A percentile compares a stretch with the other conserved stretches of the same genome.
These are phyloP conservation scores for Pleurotus pulmonarius DNA, from an alignment of 768 basidiomycete species.

Conservation along the genomic window DNA sequence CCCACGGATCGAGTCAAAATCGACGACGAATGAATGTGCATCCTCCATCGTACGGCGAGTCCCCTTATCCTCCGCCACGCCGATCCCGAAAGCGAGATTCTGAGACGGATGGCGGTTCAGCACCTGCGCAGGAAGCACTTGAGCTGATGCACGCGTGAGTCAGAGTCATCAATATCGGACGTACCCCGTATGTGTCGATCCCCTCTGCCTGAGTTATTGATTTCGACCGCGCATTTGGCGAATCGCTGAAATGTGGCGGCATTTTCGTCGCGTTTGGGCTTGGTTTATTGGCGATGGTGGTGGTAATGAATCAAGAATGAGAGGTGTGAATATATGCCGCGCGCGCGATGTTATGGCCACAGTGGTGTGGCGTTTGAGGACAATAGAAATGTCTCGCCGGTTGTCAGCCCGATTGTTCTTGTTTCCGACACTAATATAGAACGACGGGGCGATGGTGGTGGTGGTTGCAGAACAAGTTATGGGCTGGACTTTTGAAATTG, in stretches of 20 bases:
- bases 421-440: too few species aligned
- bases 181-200: constrained; percentile 73
- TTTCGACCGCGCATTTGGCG: constrained; percentile 78
- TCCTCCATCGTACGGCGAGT: constrained; percentile 95
- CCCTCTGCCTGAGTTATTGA: constrained; percentile 71
- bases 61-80: constrained; percentile 82
- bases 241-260: constrained; percentile 46
- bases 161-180: constrained; percentile 18
- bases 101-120: constrained; percentile 74
- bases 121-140: constrained; percentile 34
- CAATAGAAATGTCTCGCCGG: neutral
- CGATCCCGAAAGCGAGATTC: constrained; percentile 65
- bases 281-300: neutral
- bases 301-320: constrained; percentile 1
- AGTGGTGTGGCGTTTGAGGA: neutral
- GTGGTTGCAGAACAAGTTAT: too few species aligned
- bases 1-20: constrained; percentile 86
- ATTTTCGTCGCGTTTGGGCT: constrained; percentile 12
- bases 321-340: neutral
- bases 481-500: too few species aligned
- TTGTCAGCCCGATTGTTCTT: too few species aligned
- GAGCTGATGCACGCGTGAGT: neutral
- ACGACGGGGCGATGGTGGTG: too few species aligned
- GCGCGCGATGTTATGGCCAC: too few species aligned
- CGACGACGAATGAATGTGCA: constrained; percentile 92